These are phyloP conservation scores for Colletotrichum lentis DNA, from an alignment of 2,329 filamentous ascomycete species.

Conservation along the genomic window DNA sequence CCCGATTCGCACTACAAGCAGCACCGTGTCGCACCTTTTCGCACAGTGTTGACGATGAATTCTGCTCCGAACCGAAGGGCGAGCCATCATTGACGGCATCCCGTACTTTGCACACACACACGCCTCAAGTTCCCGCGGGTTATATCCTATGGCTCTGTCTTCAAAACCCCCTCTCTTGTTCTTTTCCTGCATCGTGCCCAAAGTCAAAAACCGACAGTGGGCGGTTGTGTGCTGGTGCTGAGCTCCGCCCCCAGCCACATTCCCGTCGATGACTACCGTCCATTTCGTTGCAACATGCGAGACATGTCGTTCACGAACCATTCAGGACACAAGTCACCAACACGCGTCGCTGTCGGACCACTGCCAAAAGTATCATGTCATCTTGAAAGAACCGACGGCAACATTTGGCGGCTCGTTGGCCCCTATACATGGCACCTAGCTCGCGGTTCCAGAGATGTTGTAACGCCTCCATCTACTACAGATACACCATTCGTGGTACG, in stretches of 20 bases:
- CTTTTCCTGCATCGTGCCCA: background rate
- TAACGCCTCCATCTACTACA: conserved; percentile 15
- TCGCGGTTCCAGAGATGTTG: background rate
- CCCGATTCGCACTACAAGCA: background rate
- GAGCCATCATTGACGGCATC: background rate
- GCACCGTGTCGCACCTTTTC: too few species aligned
- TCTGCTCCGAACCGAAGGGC: background rate
- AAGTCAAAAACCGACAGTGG: background rate
- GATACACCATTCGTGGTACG: background rate
- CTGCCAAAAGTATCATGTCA: background rate
- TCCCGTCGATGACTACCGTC: conserved; percentile 7
- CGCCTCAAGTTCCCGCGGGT: background rate
- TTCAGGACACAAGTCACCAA: background rate
- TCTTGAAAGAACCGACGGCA: conserved; percentile 5
- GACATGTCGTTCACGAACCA: background rate
- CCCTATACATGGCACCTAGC: background rate
- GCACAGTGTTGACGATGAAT: background rate
- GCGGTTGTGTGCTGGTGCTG: background rate
- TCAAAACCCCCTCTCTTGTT: background rate
- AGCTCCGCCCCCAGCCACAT: background rate
- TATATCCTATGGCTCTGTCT: background rate
- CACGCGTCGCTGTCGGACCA: background rate
- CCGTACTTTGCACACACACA: background rate
- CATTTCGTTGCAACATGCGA: background rate
- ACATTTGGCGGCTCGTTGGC: conserved; percentile 7